Percentiles rank a stretch among this genome's conserved stretches.
These are phyloP conservation scores for Taiozyma sp. DNA, from an alignment of 1,139 yeast species.

Conservation along the genomic window DNA sequence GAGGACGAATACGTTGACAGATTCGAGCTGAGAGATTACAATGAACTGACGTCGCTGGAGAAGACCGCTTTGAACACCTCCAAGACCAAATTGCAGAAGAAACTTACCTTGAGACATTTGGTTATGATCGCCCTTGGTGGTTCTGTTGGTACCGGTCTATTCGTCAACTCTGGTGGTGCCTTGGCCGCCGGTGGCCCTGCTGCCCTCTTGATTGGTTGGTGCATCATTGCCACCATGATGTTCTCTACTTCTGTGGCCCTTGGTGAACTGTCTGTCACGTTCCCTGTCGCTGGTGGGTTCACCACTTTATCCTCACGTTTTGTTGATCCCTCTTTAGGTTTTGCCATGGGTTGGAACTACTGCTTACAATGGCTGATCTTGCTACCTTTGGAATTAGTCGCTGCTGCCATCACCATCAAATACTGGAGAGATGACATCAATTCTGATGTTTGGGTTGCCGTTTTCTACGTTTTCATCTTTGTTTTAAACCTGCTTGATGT, in stretches of 20 bases:
- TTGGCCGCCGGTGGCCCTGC: slow-evolving; percentile 67
- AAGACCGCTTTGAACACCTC: slow-evolving; percentile 62
- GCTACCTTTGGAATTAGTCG: slow-evolving; percentile 67
- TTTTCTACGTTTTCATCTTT: slow-evolving; percentile 54
- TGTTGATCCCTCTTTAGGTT: slow-evolving; percentile 68
- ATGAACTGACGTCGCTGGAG: slow-evolving; percentile 42
- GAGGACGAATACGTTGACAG: slow-evolving; percentile 45
- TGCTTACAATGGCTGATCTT: slow-evolving; percentile 68
- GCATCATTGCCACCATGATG: slow-evolving; percentile 45
- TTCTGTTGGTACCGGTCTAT: slow-evolving; percentile 66
- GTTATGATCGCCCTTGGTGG: slow-evolving; percentile 90
- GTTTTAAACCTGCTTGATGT: slow-evolving; percentile 52
- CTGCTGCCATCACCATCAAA: slow-evolving; percentile 61
- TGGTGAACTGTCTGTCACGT: slow-evolving; percentile 63
- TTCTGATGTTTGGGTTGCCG: slow-evolving; percentile 61
- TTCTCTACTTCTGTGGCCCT: slow-evolving; percentile 64
- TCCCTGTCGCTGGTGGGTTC: slow-evolving; percentile 70
- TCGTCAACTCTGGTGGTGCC: slow-evolving; percentile 61
- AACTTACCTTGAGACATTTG: slow-evolving; percentile 55
- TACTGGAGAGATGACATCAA: slow-evolving; percentile 56
- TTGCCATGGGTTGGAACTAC: slow-evolving; percentile 71
- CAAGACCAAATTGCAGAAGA: slow-evolving; percentile 66
- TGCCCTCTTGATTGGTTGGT: slow-evolving; percentile 54
- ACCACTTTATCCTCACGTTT: slow-evolving; percentile 64
- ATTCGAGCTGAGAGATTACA: slow-evolving; percentile 36